Evolutionary conservation across 495 filamentous ascomycete genomes (phyloP).

Genomic region (Penicillium cinerascens): DNA sequence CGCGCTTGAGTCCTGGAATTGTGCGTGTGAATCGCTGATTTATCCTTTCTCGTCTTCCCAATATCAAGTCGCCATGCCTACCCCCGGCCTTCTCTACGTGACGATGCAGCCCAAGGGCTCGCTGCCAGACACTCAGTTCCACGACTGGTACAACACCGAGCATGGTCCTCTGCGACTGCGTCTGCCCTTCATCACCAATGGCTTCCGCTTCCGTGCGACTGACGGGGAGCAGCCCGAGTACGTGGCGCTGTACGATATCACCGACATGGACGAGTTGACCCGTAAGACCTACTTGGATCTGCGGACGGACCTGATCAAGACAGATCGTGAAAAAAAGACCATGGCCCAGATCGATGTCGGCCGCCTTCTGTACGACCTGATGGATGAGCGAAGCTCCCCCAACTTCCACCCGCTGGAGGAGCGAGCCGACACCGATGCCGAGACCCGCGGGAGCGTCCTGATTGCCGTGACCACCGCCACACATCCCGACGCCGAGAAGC

Average conservation of each 20-base stretch:
- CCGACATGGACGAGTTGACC: conserved; percentile 63
- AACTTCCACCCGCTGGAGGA: conserved; percentile 57
- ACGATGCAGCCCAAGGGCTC: conserved; percentile 69
- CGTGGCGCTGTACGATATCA: conserved; percentile 77
- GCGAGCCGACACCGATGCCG: conserved; percentile 52
- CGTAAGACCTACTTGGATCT: conserved; percentile 64
- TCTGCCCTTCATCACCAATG: conserved; percentile 68
- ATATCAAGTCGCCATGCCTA: conserved; percentile 30
- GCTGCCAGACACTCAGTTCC: conserved; percentile 66
- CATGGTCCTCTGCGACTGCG: conserved; percentile 76
- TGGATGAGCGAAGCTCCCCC: conserved; percentile 48
- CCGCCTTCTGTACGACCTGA: conserved; percentile 63
- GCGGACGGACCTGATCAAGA: conserved; percentile 60
- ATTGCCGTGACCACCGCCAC: conserved; percentile 58
- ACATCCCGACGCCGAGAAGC: conserved; percentile 47
- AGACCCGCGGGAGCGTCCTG: conserved; percentile 53
- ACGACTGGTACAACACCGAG: conserved; percentile 91
- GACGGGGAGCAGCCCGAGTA: conserved; percentile 61
- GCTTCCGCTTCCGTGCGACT: conserved; percentile 69
- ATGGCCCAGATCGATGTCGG: conserved; percentile 73
- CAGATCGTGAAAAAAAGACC: conserved; percentile 66
- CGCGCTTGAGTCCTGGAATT: not conserved
- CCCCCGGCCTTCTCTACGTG: conserved; percentile 68
- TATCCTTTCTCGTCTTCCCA: not conserved
- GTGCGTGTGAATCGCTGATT: not conserved